Evolutionary conservation across 352 stramenopile genomes (phyloP).

Genomic region (Pythium monospermum): DNA sequence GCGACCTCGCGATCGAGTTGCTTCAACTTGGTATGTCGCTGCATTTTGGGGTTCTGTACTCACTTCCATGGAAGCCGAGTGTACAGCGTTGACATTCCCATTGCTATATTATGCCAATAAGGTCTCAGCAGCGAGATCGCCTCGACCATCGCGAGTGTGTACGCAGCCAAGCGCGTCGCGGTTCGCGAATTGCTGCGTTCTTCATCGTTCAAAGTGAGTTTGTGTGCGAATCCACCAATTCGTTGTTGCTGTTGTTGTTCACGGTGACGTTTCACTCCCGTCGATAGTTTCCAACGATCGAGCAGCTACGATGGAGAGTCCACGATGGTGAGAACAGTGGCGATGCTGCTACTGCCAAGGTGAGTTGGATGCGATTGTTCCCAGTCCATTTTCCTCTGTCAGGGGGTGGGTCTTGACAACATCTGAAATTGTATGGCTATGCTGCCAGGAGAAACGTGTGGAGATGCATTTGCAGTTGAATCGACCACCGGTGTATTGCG

Average conservation of each 20-base stretch:
- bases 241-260: background rate
- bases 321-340: background rate
- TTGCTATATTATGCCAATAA: too few relatives aligned
- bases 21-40: conserved; percentile 33
- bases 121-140: conserved; percentile 3
- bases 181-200: conserved; percentile 32
- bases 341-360: background rate
- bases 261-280: too few relatives aligned
- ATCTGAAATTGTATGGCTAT: background rate
- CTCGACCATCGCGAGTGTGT: conserved; percentile 27
- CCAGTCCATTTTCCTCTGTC: too few relatives aligned
- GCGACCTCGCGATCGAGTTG: conserved; percentile 40
- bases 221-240: background rate
- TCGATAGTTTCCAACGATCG: conserved; percentile 13
- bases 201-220: conserved; percentile 31
- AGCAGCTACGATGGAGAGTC: conserved; percentile 15
- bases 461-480: conserved; percentile 17
- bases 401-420: too few relatives aligned
- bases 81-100: too few relatives aligned
- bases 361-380: too few relatives aligned
- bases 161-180: conserved; percentile 17
- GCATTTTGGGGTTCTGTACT: background rate
- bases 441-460: background rate
- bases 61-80: too few relatives aligned
- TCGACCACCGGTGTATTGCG: background rate